These are phyloP conservation scores for Starmerella etchellsii DNA, from an alignment of 805 yeast species.

Conservation along the genomic window DNA sequence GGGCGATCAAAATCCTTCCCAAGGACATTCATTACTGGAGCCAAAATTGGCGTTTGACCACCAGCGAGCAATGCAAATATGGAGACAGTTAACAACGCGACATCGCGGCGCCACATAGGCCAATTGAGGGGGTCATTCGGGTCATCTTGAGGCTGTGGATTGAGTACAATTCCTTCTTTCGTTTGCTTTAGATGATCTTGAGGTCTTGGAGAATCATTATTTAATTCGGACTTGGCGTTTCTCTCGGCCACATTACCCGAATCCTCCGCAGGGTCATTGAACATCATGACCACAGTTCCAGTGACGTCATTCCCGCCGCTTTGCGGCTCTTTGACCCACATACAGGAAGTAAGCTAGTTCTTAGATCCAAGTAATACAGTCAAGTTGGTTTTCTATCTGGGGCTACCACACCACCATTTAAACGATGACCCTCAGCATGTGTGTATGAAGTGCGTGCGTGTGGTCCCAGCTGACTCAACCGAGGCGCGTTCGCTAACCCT, in stretches of 20 bases:
- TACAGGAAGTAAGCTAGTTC: slow-evolving; percentile 1
- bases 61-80: slow-evolving; percentile 48
- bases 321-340: slow-evolving; percentile 35
- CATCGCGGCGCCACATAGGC: slow-evolving; percentile 48
- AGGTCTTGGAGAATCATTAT: too few species aligned
- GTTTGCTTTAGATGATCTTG: slow-evolving; percentile 37
- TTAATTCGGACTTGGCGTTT: too few species aligned
- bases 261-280: slow-evolving; percentile 5
- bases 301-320: slow-evolving; percentile 31
- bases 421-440: too few species aligned
- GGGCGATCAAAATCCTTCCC: slow-evolving; percentile 34
- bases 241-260: slow-evolving; percentile 9
- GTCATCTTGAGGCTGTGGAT: slow-evolving; percentile 51
- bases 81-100: slow-evolving; percentile 41
- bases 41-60: slow-evolving; percentile 48
- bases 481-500: too few species aligned
- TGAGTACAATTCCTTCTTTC: slow-evolving; percentile 37
- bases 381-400: background rate
- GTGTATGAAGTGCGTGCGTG: too few species aligned
- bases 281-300: slow-evolving; percentile 38
- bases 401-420: too few species aligned
- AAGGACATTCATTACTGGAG: slow-evolving; percentile 40
- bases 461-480: too few species aligned
- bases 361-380: background rate
- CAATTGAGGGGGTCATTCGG: slow-evolving; percentile 57